phyloP scores from a whole-genome alignment of 805 yeast species.

The Clavispora santaluciae region DNA sequence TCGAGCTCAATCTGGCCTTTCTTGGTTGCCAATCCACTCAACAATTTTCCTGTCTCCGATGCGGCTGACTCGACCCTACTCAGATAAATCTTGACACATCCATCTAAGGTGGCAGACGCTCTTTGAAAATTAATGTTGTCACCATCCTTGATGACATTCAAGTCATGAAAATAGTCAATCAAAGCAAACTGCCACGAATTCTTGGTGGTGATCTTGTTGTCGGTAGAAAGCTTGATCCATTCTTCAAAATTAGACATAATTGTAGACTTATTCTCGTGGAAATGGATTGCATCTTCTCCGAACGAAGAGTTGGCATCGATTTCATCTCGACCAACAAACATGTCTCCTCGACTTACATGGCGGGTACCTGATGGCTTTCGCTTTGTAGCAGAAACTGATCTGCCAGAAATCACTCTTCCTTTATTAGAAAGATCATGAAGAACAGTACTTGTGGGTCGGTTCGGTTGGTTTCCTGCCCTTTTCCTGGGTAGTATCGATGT shows the following conservation, averaged over 20 bases:
- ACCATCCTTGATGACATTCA: constrained; percentile 68
- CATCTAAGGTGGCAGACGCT: constrained; percentile 89
- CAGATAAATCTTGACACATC: constrained; percentile 89
- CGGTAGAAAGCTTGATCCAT: constrained; percentile 46
- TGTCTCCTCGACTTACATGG: constrained; percentile 17
- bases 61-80: constrained; percentile 91
- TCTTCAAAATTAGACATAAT: constrained; percentile 42
- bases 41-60: constrained; percentile 78
- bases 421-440: constrained; percentile 26
- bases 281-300: constrained; percentile 37
- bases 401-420: constrained; percentile 26
- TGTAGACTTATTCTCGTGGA: constrained; percentile 39
- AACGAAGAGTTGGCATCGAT: constrained; percentile 14
- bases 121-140: constrained; percentile 80
- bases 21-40: constrained; percentile 61
- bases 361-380: constrained; percentile 19
- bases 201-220: constrained; percentile 67
- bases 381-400: constrained; percentile 14
- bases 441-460: constrained; percentile 14
- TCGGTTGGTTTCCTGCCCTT: constrained; percentile 11
- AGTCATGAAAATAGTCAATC: constrained; percentile 86
- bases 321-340: constrained; percentile 12
- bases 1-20: constrained; percentile 24
- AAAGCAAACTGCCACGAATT: constrained; percentile 90
- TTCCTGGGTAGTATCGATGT: constrained; percentile 23